Evolutionary conservation across 1,284 basidiomycete genomes (phyloP).

Genomic region (Ganoderma resinaceum): DNA sequence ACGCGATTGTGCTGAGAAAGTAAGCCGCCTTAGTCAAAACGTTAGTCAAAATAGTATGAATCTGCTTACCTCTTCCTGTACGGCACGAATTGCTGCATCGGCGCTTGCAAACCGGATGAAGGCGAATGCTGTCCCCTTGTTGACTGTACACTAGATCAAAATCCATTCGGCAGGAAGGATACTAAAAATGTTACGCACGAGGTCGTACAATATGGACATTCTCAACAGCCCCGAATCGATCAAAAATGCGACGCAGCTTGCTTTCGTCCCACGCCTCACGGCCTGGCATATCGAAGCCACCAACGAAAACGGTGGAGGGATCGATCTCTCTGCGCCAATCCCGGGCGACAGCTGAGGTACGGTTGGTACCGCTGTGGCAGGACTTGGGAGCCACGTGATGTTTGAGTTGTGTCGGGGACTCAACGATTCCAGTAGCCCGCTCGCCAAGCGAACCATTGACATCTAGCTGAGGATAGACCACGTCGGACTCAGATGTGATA

Average conservation of each 20-base stretch:
- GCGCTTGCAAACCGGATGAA: slow-evolving; percentile 73
- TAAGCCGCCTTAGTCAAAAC: slow-evolving; percentile 6
- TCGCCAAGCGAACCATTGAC: not conserved
- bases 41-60: slow-evolving; percentile 49
- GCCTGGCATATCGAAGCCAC: slow-evolving; percentile 71
- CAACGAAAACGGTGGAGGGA: slow-evolving; percentile 75
- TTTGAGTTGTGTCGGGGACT: not conserved
- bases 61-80: slow-evolving; percentile 63
- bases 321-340: slow-evolving; percentile 54
- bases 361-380: not conserved
- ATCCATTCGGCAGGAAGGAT: not conserved
- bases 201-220: slow-evolving; percentile 69
- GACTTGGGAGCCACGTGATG: too few species aligned
- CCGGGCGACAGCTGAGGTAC: not conserved
- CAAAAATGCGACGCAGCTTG: slow-evolving; percentile 63
- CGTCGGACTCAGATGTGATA: not conserved
- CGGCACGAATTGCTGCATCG: slow-evolving; percentile 64
- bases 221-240: slow-evolving; percentile 67
- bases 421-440: not conserved
- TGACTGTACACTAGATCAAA: slow-evolving; percentile 46
- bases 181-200: slow-evolving; percentile 46
- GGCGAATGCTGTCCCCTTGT: slow-evolving; percentile 71
- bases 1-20: slow-evolving; percentile 67
- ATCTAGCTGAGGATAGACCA: not conserved
- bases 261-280: slow-evolving; percentile 71